Evolutionary conservation across 2,329 filamentous ascomycete species (phyloP).

Genomic region (Diaporthe caulivora): DNA sequence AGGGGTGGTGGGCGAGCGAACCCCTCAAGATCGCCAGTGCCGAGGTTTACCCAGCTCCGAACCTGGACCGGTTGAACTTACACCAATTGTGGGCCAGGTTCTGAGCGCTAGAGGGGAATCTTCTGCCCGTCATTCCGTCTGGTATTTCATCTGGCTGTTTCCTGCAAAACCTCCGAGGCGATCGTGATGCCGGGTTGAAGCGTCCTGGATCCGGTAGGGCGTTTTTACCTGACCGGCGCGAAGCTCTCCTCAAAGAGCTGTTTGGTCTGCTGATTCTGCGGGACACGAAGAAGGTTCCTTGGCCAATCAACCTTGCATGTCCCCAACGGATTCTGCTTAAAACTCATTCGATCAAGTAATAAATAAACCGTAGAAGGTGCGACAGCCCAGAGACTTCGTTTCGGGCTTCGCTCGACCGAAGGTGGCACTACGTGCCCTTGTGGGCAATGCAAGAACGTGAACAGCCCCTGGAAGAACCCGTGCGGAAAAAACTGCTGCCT

Average conservation of each 20-base stretch:
- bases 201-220: background rate
- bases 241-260: background rate
- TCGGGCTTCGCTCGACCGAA: constrained; percentile 1
- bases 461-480: background rate
- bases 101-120: constrained; percentile 32
- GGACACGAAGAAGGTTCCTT: background rate
- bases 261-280: background rate
- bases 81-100: background rate
- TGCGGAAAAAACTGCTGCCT: background rate
- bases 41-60: constrained; percentile 39
- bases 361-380: background rate
- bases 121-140: constrained; percentile 32
- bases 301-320: constrained; percentile 24
- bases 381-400: too few relatives aligned
- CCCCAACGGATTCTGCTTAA: background rate
- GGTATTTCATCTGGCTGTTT: constrained; percentile 2
- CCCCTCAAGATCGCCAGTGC: constrained; percentile 27
- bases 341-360: background rate
- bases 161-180: background rate
- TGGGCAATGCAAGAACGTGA: background rate
- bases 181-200: constrained; percentile 16
- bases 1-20: background rate
- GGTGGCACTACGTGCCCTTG: background rate
- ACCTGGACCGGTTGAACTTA: constrained; percentile 33
- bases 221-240: background rate